Evolutionary conservation across 176 grass and related monocot genomes (phyloP).

Genomic region (Oryza nivara): DNA sequence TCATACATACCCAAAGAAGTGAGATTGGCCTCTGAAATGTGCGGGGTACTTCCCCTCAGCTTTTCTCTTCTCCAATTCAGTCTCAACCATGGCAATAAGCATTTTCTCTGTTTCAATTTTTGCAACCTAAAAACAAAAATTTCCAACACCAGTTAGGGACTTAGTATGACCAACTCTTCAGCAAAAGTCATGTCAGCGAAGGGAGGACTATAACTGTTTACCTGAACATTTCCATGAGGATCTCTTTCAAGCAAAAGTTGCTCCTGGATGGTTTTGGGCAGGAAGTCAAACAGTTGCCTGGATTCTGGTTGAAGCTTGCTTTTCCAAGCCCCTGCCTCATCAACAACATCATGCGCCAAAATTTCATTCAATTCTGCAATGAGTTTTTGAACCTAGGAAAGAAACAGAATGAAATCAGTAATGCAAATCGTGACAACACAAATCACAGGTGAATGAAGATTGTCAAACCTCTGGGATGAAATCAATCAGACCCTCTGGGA

Average conservation of each 20-base stretch:
- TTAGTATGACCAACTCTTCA: constrained; percentile 15
- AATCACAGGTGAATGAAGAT: background rate
- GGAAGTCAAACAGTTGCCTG: constrained; percentile 74
- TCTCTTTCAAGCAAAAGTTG: constrained; percentile 98
- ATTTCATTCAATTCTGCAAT: constrained; percentile 97
- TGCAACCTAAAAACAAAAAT: constrained; percentile 60
- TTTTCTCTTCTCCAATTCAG: constrained; percentile 93
- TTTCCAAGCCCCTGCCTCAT: constrained; percentile 89
- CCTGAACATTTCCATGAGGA: constrained; percentile 99
- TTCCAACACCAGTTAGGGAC: background rate
- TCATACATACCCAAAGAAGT: constrained; percentile 90
- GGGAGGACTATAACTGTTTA: constrained; percentile 32
- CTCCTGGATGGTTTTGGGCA: constrained; percentile 89
- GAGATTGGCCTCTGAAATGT: constrained; percentile 90
- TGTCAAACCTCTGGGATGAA: constrained; percentile 92
- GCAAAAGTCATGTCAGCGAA: background rate
- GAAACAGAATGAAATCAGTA: constrained; percentile 32
- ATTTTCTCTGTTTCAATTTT: constrained; percentile 99
- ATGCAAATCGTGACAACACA: background rate
- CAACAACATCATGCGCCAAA: constrained; percentile 88
- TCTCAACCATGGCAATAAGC: constrained; percentile 99
- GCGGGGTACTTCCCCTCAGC: constrained; percentile 69
- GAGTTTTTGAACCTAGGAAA: constrained; percentile 85
- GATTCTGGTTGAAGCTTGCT: constrained; percentile 75
- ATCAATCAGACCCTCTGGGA: constrained; percentile 96